Evolutionary conservation across 805 yeast genomes (phyloP).

Genomic region (Limtongozyma cylindracea): DNA sequence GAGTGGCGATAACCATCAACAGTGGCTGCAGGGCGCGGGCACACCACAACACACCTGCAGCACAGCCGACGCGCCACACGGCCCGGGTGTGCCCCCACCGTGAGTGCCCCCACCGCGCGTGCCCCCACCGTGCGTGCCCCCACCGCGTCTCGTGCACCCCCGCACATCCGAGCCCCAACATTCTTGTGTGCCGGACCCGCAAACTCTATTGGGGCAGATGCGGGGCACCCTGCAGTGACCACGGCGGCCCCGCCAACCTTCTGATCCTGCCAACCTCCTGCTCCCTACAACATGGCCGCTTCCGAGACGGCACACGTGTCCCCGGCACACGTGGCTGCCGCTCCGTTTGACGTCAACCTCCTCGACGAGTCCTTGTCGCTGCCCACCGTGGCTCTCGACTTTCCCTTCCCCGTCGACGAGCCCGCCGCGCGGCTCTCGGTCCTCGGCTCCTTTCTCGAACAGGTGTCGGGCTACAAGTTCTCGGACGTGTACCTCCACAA

Average conservation of each 20-base stretch:
- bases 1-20: too few species aligned
- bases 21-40: too few species aligned
- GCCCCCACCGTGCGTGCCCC: too few species aligned
- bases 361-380: constrained; percentile 6
- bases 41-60: too few species aligned
- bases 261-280: background rate
- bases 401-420: constrained; percentile 13
- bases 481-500: constrained; percentile 9
- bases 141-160: too few species aligned
- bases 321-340: constrained; percentile 1
- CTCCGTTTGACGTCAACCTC: constrained; percentile 12
- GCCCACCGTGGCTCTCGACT: constrained; percentile 9
- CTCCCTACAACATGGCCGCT: background rate
- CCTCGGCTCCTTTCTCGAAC: constrained; percentile 8
- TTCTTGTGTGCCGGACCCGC: too few species aligned
- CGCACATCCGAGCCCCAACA: too few species aligned
- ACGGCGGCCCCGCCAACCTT: background rate
- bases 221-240: too few species aligned
- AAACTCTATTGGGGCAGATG: too few species aligned
- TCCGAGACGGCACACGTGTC: background rate
- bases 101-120: too few species aligned
- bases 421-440: constrained; percentile 6
- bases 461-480: constrained; percentile 6
- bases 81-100: too few species aligned
- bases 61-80: too few species aligned